Conservation (phyloP, 1,284 basidiomycete species). For the Apiotrichum porosum region DNA sequence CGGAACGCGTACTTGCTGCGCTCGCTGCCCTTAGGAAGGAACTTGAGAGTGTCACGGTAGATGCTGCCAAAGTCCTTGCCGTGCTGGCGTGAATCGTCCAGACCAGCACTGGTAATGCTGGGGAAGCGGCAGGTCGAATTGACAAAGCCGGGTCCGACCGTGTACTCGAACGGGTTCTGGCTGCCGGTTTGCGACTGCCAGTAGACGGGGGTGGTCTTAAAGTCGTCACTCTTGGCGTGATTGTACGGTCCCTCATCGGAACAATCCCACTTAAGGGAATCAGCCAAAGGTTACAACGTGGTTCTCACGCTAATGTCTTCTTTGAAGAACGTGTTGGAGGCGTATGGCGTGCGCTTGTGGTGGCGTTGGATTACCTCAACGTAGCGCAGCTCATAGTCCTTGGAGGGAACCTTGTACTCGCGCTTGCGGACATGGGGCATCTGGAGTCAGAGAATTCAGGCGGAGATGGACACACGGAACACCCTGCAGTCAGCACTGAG, state of each 20-base stretch:
- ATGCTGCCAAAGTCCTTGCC: slow-evolving; percentile 33
- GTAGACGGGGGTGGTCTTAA: slow-evolving; percentile 22
- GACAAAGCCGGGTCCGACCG: slow-evolving; percentile 31
- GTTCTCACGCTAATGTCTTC: slow-evolving; percentile 31
- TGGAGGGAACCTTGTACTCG: slow-evolving; percentile 23
- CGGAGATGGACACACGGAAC: slow-evolving; percentile 9
- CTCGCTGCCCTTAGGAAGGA: slow-evolving; percentile 27
- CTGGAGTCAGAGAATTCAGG: slow-evolving; percentile 5
- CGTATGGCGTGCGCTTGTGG: slow-evolving; percentile 44
- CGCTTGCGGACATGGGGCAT: slow-evolving; percentile 32
- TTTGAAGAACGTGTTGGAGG: slow-evolving; percentile 38
- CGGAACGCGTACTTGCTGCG: slow-evolving; percentile 27
- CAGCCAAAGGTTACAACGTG: no score
- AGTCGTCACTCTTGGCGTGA: slow-evolving; percentile 19
- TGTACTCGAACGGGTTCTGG: slow-evolving; percentile 30
- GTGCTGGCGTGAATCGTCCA: slow-evolving; percentile 29
- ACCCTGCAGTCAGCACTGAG: slow-evolving; percentile 13
- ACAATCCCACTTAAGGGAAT: slow-evolving; percentile 40
- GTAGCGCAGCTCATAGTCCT: slow-evolving; percentile 30
- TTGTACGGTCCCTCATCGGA: slow-evolving; percentile 25
- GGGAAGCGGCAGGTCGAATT: slow-evolving; percentile 38
- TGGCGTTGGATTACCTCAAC: slow-evolving; percentile 42
- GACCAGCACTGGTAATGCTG: slow-evolving; percentile 29
- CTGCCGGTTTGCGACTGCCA: slow-evolving; percentile 28
- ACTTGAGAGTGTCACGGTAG: slow-evolving; percentile 30